Conservation (phyloP, 2,329 filamentous ascomycete species). For the Colletotrichum tofieldiae region DNA sequence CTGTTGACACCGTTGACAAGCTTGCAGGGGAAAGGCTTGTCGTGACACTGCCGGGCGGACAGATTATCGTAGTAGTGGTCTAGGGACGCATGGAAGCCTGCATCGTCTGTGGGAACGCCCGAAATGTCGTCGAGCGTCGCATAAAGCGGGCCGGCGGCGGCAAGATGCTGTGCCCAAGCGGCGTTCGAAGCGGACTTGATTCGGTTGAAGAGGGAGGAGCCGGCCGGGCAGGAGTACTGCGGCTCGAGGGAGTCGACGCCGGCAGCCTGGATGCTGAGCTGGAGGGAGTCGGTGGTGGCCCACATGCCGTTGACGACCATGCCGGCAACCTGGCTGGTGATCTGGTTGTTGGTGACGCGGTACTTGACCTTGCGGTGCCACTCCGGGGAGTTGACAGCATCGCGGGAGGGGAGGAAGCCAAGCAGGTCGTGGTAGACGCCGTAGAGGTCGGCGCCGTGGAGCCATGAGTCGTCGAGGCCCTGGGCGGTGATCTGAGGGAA, state of each 20-base stretch:
- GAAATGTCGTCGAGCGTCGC: conserved; percentile 76
- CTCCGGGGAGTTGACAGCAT: conserved; percentile 50
- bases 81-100: conserved; percentile 78
- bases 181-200: conserved; percentile 62
- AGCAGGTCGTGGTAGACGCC: conserved; percentile 82
- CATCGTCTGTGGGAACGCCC: conserved; percentile 70
- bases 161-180: conserved; percentile 77
- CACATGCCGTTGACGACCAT: conserved; percentile 84
- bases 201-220: conserved; percentile 58
- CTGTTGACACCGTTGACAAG: conserved; percentile 61
- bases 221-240: conserved; percentile 75
- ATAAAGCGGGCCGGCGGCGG: conserved; percentile 69
- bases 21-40: conserved; percentile 80
- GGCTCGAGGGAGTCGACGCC: conserved; percentile 83
- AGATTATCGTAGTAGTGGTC: conserved; percentile 92
- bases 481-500: conserved; percentile 85
- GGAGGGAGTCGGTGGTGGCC: conserved; percentile 57
- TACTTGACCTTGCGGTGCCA: conserved; percentile 68
- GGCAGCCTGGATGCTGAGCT: conserved; percentile 61
- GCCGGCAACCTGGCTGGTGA: conserved; percentile 85
- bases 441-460: conserved; percentile 83
- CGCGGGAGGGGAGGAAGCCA: conserved; percentile 72
- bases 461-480: conserved; percentile 81
- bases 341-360: conserved; percentile 85
- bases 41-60: conserved; percentile 83